Base-by-base conservation (phyloP, 352 stramenopile genomes). In the Phytophthora litchii region DNA sequence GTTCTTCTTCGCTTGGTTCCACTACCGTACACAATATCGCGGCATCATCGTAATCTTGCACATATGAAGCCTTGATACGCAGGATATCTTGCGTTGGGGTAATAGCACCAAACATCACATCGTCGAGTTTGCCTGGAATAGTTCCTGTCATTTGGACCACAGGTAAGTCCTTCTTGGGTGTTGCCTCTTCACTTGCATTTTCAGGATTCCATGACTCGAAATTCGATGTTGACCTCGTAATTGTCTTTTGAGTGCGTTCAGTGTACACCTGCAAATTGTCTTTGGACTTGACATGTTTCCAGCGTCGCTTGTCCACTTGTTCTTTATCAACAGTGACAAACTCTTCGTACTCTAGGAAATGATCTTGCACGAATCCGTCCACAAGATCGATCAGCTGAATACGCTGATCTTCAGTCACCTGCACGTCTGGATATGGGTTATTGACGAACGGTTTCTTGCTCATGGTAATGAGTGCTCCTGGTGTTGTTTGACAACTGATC, bases 211-310 rank as follows among this genome's bases (percentile, higher is more conserved):
- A 32, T 6, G 55, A 48, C 12, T 64, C 46, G 20, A 64, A 52
- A 3, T 48, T 48, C 7, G 10, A 13, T 34, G 29, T 10, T 17
- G 45, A 19, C 32, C 31, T 13, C 29, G 59, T 6, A 48, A 45
- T 13, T 59, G 10, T 60, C n/a, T 54, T 48, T 0, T 40, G 48
- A 10, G 45, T 54, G 5, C 63, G 46, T 42, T 66, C 41, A 34
- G 3, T 34, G 29, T 34, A 34, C 21, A 74, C 50, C 13, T 63
- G 19, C 11, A 83, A 19, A 9, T 70, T 56, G 31, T 75, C 70
- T 16, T 64, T 68, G n/a, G 69, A 67, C 14, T 64, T 66, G 37
- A 67, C 49, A 9, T 64, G 47, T 40, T 79, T 78, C 73, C 73
- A 83, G 11, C 54, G 56, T 0, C 51, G 62, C 3, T 50, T 27